Evolutionary conservation across 129 eudicot genomes (phyloP).

Genomic region (Scalesia atractyloides): DNA sequence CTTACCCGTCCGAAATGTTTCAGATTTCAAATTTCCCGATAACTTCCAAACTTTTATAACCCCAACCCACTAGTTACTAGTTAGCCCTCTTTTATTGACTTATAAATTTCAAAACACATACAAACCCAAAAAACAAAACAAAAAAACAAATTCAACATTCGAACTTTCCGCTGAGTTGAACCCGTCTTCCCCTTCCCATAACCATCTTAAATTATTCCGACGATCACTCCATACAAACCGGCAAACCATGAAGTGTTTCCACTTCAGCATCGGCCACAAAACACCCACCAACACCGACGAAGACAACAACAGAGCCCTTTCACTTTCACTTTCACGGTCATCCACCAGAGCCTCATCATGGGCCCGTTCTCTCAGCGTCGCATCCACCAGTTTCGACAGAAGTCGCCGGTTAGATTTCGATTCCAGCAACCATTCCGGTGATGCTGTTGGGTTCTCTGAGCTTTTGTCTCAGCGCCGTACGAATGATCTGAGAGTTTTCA

Average conservation of each 20-base stretch:
- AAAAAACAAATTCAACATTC: conserved; percentile 26
- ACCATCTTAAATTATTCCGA: conserved; percentile 8
- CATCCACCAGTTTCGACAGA: conserved; percentile 48
- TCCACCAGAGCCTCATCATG: conserved; percentile 64
- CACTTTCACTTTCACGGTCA: conserved; percentile 28
- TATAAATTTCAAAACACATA: conserved; percentile 15
- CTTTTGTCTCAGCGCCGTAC: conserved; percentile 53
- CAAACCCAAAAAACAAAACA: background rate
- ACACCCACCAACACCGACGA: conserved; percentile 23
- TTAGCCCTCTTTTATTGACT: conserved; percentile 31
- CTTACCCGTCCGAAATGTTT: no score
- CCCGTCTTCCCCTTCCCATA: conserved; percentile 25
- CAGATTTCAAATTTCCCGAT: no score
- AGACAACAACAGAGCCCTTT: conserved; percentile 37
- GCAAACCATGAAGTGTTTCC: conserved; percentile 71
- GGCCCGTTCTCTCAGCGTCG: conserved; percentile 82
- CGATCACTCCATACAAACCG: background rate
- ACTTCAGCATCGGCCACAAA: conserved; percentile 53
- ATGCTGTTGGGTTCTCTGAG: conserved; percentile 46
- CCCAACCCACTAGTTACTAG: background rate
- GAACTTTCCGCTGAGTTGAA: conserved; percentile 33
- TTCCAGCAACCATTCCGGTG: conserved; percentile 41
- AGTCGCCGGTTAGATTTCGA: conserved; percentile 67
- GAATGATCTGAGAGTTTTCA: conserved; percentile 71
- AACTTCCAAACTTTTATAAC: background rate